Percentiles rank a stretch among this genome's conserved stretches.
These are phyloP conservation scores for Xerocomus brunneocitrinus DNA, from an alignment of 768 basidiomycete genomes.

Conservation along the genomic window DNA sequence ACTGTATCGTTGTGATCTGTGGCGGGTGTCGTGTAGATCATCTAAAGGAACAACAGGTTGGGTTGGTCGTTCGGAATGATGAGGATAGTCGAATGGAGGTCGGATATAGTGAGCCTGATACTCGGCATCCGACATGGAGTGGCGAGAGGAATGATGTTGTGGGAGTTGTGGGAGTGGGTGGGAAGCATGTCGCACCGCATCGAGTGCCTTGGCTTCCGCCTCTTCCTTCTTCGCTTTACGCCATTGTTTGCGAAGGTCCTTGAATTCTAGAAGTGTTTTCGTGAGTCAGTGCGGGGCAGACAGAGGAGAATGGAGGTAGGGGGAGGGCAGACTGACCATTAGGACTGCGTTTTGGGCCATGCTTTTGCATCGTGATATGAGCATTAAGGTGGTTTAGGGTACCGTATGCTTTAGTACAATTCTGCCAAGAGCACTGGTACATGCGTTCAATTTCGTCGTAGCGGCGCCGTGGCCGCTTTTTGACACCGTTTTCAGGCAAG, in stretches of 20 bases:
- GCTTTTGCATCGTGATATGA: constrained; percentile 97
- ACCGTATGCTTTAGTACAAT: constrained; percentile 82
- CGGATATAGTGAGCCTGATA: constrained; percentile 16
- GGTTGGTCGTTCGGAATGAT: constrained; percentile 23
- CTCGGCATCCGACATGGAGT: constrained; percentile 26
- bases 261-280: constrained; percentile 67
- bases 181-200: constrained; percentile 12
- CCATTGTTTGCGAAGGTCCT: constrained; percentile 95
- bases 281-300: constrained; percentile 8
- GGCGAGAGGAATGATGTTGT: constrained; percentile 21
- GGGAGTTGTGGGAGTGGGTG: constrained; percentile 16
- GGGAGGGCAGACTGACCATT: constrained; percentile 53
- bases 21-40: constrained; percentile 21
- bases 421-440: constrained; percentile 80
- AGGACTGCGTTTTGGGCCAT: constrained; percentile 86
- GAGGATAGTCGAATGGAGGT: constrained; percentile 21
- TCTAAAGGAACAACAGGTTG: constrained; percentile 7
- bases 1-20: constrained; percentile 26
- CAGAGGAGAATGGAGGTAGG: neutral
- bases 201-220: constrained; percentile 25
- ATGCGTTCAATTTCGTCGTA: constrained; percentile 96
- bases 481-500: constrained; percentile 74
- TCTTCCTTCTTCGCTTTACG: constrained; percentile 87
- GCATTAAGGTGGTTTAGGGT: constrained; percentile 97
- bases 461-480: constrained; percentile 77